Percentiles rank a stretch among this genome's conserved stretches.
Evolutionary conservation across 177 flowering plant species (phyloP).

Genomic region (Tripterygium wilfordii): DNA sequence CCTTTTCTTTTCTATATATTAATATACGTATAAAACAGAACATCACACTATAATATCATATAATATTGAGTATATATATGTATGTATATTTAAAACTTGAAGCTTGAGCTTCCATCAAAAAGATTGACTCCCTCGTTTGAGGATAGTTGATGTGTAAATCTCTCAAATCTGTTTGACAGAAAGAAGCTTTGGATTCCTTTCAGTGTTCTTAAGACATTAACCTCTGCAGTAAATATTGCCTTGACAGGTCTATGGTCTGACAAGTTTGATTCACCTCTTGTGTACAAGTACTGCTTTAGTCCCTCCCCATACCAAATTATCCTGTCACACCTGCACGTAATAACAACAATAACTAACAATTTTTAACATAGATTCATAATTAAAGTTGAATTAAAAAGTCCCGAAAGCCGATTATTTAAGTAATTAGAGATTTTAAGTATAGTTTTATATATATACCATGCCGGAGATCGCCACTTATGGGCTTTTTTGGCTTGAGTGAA

Average conservation of each 20-base stretch:
- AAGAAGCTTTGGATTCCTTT: conserved; percentile 24
- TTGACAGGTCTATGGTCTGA: conserved; percentile 77
- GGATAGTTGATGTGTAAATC: too few species aligned
- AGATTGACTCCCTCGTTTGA: too few species aligned
- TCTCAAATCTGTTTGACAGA: conserved; percentile 38
- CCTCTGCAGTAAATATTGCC: conserved; percentile 49
- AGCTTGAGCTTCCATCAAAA: too few species aligned
- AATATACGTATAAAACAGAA: too few species aligned
- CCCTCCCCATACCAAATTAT: conserved; percentile 72
- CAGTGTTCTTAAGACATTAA: conserved; percentile 10
- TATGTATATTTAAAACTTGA: too few species aligned
- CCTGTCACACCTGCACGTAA: conserved; percentile 36
- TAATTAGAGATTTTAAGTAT: too few species aligned
- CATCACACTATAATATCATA: too few species aligned
- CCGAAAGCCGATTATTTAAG: too few species aligned
- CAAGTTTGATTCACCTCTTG: conserved; percentile 45
- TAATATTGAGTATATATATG: too few species aligned
- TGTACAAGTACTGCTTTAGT: conserved; percentile 47
- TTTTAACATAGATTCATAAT: too few species aligned
- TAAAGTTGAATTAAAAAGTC: too few species aligned
- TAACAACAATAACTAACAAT: background rate
- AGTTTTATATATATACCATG: conserved; percentile 76
- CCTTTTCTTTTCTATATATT: too few species aligned
- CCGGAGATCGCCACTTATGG: conserved; percentile 60
- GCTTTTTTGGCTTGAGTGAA: conserved; percentile 24